Evolutionary conservation across 1,139 yeast species (phyloP).

Genomic region (Suhomyces kunorum): DNA sequence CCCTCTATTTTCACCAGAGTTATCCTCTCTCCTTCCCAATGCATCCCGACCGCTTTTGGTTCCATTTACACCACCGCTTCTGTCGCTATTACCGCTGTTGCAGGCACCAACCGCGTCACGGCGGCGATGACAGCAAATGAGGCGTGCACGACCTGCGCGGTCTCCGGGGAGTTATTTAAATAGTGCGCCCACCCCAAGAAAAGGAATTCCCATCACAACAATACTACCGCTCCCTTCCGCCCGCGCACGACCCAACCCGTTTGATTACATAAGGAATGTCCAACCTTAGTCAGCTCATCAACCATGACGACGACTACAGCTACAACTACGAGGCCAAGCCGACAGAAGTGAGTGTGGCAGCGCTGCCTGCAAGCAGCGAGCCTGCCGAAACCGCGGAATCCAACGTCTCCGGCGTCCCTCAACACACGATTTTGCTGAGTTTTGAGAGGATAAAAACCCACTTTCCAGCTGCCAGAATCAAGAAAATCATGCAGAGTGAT

Average conservation of each 20-base stretch:
- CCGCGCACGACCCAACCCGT: constrained; percentile 13
- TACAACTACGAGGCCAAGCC: constrained; percentile 15
- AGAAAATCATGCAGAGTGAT: constrained; percentile 95
- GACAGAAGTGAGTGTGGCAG: neutral
- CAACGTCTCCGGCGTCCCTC: constrained; percentile 20
- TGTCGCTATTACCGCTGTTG: too few relatives aligned
- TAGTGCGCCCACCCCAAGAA: constrained; percentile 10
- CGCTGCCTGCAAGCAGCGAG: neutral
- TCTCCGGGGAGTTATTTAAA: constrained; percentile 14
- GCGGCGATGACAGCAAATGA: constrained; percentile 11
- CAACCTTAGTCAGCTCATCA: constrained; percentile 21
- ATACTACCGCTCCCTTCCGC: constrained; percentile 3
- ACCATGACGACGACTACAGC: constrained; percentile 22
- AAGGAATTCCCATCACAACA: constrained; percentile 5
- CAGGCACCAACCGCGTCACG: constrained; percentile 5
- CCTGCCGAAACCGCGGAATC: constrained; percentile 6
- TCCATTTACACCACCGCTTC: too few relatives aligned
- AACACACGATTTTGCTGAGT: constrained; percentile 33
- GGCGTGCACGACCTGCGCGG: constrained; percentile 7
- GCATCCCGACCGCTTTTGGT: too few relatives aligned
- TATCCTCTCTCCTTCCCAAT: neutral
- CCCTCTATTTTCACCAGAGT: neutral
- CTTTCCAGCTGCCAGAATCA: constrained; percentile 95
- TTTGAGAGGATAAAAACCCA: constrained; percentile 77
- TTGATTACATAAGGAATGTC: constrained; percentile 16